Percentiles rank a stretch among this genome's conserved stretches.
These are phyloP conservation scores for Xenoacremonium recifei DNA, from an alignment of 2,329 filamentous ascomycete species.

Conservation along the genomic window DNA sequence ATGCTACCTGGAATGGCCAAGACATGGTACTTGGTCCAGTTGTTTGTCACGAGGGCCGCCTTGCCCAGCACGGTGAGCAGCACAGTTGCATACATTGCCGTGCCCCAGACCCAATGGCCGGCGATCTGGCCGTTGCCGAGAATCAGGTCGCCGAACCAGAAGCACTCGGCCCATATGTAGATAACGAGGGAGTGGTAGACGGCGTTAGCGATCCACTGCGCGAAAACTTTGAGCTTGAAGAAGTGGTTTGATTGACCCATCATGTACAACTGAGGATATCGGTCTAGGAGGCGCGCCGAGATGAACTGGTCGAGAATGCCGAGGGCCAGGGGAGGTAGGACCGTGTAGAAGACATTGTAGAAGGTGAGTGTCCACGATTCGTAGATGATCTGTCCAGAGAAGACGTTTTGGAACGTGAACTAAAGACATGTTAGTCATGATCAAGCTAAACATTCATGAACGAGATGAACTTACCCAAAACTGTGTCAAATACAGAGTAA, in stretches of 20 bases:
- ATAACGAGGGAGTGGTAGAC: slow-evolving; percentile 93
- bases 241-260: slow-evolving; percentile 91
- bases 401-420: slow-evolving; percentile 98
- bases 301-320: slow-evolving; percentile 98
- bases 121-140: slow-evolving; percentile 76
- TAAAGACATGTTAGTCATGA: too few species aligned
- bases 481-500: slow-evolving; percentile 96
- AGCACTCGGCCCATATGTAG: slow-evolving; percentile 79
- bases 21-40: slow-evolving; percentile 98
- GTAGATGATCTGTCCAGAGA: slow-evolving; percentile 96
- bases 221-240: slow-evolving; percentile 90
- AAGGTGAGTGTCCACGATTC: slow-evolving; percentile 99
- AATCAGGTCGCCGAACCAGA: slow-evolving; percentile 79
- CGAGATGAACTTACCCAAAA: slow-evolving; percentile 89
- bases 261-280: slow-evolving; percentile 93
- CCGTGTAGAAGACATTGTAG: slow-evolving; percentile 98
- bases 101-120: slow-evolving; percentile 98
- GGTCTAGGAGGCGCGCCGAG: slow-evolving; percentile 86
- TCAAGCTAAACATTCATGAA: too few species aligned
- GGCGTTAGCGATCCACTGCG: slow-evolving; percentile 88
- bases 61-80: slow-evolving; percentile 92
- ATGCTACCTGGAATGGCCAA: slow-evolving; percentile 94
- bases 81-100: slow-evolving; percentile 90
- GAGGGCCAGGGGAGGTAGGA: slow-evolving; percentile 87
- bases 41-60: slow-evolving; percentile 89